A percentile compares a stretch with the other conserved stretches of the same genome.
Conservation (phyloP, 75 land plant genomes). For the Pinus tabuliformis region DNA sequence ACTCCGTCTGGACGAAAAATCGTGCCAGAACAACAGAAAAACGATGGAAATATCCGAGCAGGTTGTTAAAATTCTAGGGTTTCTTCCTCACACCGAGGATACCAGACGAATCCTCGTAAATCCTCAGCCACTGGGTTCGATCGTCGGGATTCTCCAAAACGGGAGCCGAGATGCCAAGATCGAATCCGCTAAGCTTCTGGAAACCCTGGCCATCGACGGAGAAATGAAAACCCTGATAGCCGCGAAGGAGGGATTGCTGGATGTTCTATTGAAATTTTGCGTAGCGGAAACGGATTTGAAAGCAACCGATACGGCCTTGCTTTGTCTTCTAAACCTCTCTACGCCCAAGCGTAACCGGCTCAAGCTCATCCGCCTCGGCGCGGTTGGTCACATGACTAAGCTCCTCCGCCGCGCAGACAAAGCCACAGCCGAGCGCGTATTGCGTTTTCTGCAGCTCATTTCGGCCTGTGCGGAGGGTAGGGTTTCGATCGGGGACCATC, state of each 20-base stretch:
- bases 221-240: constrained; percentile 21
- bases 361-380: constrained; percentile 29
- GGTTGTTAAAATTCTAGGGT: not conserved
- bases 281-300: constrained; percentile 12
- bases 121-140: constrained; percentile 11
- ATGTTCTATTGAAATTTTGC: constrained; percentile 27
- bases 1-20: constrained; percentile 3
- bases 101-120: not conserved
- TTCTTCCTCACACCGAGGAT: constrained; percentile 4
- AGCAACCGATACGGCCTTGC: constrained; percentile 27
- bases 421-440: constrained; percentile 28
- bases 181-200: constrained; percentile 32
- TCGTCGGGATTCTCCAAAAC: constrained; percentile 13
- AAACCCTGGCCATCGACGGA: constrained; percentile 16
- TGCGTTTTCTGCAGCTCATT: constrained; percentile 47
- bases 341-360: constrained; percentile 16
- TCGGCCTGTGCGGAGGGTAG: constrained; percentile 62
- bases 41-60: constrained; percentile 5
- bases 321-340: constrained; percentile 27
- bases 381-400: constrained; percentile 17
- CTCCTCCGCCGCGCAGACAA: constrained; percentile 23
- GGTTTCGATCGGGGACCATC: constrained; percentile 37
- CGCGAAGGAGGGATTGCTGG: constrained; percentile 16
- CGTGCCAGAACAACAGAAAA: not conserved
- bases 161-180: constrained; percentile 39